Percentiles rank a stretch among this genome's conserved stretches.
Evolutionary conservation across 257 asterid genomes (phyloP).

Genomic region (Catharanthus roseus): DNA sequence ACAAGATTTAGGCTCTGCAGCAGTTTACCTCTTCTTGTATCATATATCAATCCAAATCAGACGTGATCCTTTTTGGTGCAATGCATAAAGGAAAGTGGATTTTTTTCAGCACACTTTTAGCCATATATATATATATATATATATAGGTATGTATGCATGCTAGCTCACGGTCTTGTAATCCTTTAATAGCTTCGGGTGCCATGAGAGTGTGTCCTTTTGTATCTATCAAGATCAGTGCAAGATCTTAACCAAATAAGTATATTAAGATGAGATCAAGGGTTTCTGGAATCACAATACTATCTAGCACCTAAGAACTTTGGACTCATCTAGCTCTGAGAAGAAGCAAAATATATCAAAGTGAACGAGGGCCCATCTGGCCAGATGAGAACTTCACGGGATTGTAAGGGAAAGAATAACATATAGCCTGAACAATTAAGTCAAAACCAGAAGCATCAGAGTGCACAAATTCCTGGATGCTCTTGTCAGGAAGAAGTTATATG

Average conservation of each 20-base stretch:
- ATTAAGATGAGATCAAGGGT: background rate
- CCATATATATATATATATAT: no score
- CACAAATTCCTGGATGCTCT: background rate
- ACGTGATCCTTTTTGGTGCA: background rate
- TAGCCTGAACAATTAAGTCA: background rate
- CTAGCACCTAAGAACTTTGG: background rate
- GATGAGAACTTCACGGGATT: background rate
- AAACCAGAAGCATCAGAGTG: background rate
- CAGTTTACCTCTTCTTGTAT: background rate
- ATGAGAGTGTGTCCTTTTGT: no score
- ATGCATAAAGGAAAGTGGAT: background rate
- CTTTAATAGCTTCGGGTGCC: background rate
- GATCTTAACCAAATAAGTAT: background rate
- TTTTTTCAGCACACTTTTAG: background rate
- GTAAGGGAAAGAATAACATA: background rate
- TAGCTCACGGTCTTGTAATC: background rate
- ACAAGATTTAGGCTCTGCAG: conserved; percentile 3
- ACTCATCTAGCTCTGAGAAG: background rate
- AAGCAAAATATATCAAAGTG: background rate
- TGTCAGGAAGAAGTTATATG: background rate
- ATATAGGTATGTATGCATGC: no score
- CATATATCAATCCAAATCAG: background rate
- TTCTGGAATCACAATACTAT: background rate
- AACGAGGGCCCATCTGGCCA: no score
- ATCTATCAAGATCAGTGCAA: background rate